Percentiles rank a stretch among this genome's conserved stretches.
These are phyloP conservation scores for Orbilia blumenaviensis DNA, from an alignment of 2,329 filamentous ascomycete species.

Conservation along the genomic window DNA sequence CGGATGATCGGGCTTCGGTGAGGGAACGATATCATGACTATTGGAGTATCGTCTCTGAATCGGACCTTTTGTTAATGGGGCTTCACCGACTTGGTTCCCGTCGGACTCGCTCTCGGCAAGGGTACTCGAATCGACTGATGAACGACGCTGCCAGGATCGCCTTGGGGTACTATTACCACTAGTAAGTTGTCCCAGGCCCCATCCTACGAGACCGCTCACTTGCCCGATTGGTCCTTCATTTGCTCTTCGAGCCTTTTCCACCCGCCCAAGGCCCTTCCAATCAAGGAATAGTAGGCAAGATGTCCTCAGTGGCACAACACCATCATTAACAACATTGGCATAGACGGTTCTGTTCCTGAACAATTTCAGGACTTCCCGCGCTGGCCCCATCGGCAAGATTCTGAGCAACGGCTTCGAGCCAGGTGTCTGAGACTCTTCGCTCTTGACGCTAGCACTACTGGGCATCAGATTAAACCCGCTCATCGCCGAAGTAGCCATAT, in stretches of 20 bases:
- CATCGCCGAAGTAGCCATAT: conserved; percentile 73
- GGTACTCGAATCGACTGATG: conserved; percentile 39
- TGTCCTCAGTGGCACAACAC: conserved; percentile 91
- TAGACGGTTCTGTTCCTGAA: conserved; percentile 93
- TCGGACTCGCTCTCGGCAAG: conserved; percentile 30
- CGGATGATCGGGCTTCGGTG: conserved; percentile 32
- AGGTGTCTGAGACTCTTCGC: conserved; percentile 72
- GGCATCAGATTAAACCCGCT: conserved; percentile 44
- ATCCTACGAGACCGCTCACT: conserved; percentile 90
- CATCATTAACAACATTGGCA: conserved; percentile 97
- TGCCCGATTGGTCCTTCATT: conserved; percentile 71
- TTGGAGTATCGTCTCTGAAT: conserved; percentile 40
- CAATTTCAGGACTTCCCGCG: conserved; percentile 83
- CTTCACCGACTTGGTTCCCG: conserved; percentile 15
- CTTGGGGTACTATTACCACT: conserved; percentile 46
- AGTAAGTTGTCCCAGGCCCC: conserved; percentile 91
- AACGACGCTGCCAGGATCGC: conserved; percentile 40
- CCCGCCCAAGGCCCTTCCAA: conserved; percentile 90
- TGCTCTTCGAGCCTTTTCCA: conserved; percentile 92
- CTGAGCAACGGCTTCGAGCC: conserved; percentile 87
- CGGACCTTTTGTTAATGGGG: conserved; percentile 33
- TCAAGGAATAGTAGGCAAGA: conserved; percentile 96
- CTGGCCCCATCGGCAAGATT: conserved; percentile 89
- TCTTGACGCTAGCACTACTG: conserved; percentile 60
- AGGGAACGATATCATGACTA: conserved; percentile 5